Evolutionary conservation across 2,329 filamentous ascomycete species (phyloP).

Genomic region (Ophiosphaerella korrae): DNA sequence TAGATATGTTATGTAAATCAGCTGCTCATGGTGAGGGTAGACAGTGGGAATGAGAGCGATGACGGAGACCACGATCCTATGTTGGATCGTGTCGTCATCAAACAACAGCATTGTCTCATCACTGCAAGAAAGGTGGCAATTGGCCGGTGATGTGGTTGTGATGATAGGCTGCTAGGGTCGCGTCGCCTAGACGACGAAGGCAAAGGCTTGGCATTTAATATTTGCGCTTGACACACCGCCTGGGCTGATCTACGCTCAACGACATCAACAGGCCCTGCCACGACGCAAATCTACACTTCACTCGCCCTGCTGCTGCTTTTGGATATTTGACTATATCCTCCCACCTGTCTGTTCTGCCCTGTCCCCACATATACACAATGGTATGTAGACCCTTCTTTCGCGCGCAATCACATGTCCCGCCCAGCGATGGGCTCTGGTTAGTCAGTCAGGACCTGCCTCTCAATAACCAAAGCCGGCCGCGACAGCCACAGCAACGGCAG

Average conservation of each 20-base stretch:
- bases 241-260: constrained; percentile 10
- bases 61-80: no score
- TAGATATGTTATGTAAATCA: no score
- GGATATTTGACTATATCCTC: constrained; percentile 1
- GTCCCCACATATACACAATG: constrained; percentile 21
- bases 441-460: constrained; percentile 21
- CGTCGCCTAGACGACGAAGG: constrained; percentile 6
- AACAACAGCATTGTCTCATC: neutral
- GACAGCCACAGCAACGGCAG: constrained; percentile 9
- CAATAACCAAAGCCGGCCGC: constrained; percentile 8
- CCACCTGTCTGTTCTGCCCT: constrained; percentile 2
- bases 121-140: neutral
- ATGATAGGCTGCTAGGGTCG: neutral
- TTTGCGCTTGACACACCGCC: constrained; percentile 12
- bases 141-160: neutral
- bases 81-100: no score
- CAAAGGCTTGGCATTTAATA: constrained; percentile 9
- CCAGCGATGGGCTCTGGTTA: constrained; percentile 10
- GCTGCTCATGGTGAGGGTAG: no score
- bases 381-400: constrained; percentile 15
- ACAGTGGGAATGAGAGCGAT: no score
- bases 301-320: constrained; percentile 15
- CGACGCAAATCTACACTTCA: constrained; percentile 13
- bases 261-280: constrained; percentile 20
- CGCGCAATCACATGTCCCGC: constrained; percentile 10